Evolutionary conservation across 306 rosid genomes (phyloP).

Genomic region (Malus sieversii): DNA sequence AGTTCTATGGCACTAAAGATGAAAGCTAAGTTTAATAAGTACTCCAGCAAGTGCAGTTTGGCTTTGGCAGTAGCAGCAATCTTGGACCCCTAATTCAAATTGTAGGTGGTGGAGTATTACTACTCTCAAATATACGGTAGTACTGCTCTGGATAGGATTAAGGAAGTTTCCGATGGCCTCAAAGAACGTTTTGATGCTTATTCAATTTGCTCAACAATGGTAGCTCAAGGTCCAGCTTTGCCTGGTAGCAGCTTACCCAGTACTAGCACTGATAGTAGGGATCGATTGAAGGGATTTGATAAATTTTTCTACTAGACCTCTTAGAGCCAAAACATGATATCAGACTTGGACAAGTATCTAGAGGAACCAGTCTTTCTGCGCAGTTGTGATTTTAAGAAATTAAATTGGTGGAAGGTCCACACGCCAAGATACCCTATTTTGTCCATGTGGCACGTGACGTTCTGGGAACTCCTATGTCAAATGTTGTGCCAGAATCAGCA

Average conservation of each 20-base stretch:
- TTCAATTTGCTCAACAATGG: slow-evolving; percentile 77
- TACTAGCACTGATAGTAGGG: slow-evolving; percentile 52
- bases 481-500: slow-evolving; percentile 63
- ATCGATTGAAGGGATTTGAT: slow-evolving; percentile 86
- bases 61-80: slow-evolving; percentile 81
- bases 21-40: slow-evolving; percentile 72
- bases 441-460: slow-evolving; percentile 95
- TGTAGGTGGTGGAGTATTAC: slow-evolving; percentile 48
- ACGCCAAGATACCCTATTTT: slow-evolving; percentile 72
- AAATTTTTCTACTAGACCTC: slow-evolving; percentile 75
- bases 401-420: no score
- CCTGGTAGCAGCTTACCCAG: slow-evolving; percentile 78
- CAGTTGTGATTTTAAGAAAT: no score
- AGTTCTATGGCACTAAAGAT: slow-evolving; percentile 60
- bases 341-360: no score
- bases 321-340: no score
- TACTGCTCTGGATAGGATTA: no score
- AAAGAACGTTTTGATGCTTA: no score
- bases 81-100: slow-evolving; percentile 86
- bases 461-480: slow-evolving; percentile 94
- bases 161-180: no score
- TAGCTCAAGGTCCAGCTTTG: slow-evolving; percentile 77
- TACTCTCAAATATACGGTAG: no score
- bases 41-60: slow-evolving; percentile 84
- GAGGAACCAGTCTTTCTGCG: no score